phyloP scores from a whole-genome alignment of 106 monocot genomes.

The Xerophyta viscosa region DNA sequence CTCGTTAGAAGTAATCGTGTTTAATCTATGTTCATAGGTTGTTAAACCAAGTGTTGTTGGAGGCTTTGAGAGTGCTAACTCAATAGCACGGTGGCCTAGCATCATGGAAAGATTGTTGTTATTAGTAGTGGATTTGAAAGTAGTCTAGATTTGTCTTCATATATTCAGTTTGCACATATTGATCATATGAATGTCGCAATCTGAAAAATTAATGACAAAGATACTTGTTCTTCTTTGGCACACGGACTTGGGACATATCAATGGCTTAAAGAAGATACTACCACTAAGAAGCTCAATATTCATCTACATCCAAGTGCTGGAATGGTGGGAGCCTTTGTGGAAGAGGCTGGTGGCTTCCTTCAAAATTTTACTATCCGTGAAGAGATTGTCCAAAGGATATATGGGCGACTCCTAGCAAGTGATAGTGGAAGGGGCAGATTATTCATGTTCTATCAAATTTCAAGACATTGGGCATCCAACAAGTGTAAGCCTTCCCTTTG shows the following conservation, averaged over 20 bases:
- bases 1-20: too few species aligned
- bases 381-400: constrained; percentile 28
- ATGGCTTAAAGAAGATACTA: constrained; percentile 87
- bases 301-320: constrained; percentile 26
- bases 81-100: constrained; percentile 78
- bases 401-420: constrained; percentile 19
- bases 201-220: constrained; percentile 27
- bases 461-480: constrained; percentile 43
- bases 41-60: too few species aligned
- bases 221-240: constrained; percentile 17
- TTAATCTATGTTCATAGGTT: too few species aligned
- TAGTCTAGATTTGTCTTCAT: too few species aligned
- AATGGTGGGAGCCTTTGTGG: constrained; percentile 38
- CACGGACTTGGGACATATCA: constrained; percentile 92
- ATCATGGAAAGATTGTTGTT: constrained; percentile 68
- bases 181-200: constrained; percentile 33
- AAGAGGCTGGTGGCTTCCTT: constrained; percentile 46
- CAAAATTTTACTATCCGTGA: constrained; percentile 40
- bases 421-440: constrained; percentile 17
- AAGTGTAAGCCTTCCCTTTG: constrained; percentile 36
- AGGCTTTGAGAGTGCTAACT: constrained; percentile 72
- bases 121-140: constrained; percentile 84
- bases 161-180: constrained; percentile 63
- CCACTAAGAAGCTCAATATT: constrained; percentile 34
- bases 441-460: constrained; percentile 44